Base-by-base conservation (phyloP, 768 basidiomycete species). In the Leccinum olivaceopallidum region DNA sequence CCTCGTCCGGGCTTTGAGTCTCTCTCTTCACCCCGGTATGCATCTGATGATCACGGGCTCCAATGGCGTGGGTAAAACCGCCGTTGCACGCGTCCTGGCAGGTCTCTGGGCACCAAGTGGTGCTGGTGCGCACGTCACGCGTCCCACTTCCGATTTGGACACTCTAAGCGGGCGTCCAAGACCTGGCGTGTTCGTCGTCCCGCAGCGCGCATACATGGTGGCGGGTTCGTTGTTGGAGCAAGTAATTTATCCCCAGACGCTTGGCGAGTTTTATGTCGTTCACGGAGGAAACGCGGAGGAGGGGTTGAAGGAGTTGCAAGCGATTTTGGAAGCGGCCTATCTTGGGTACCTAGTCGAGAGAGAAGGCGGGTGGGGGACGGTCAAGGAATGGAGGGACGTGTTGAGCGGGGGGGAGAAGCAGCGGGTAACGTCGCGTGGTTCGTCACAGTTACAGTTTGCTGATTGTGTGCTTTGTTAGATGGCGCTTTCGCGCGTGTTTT, bases 321-420 rank as follows among this genome's bases (percentile, higher is more conserved):
- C 79, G 57, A 94, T 97, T 32, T 75, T 98, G 61, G 83, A 89
- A 67, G 85, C 85, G 62, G 95, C 89, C 12, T 92, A 92, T 74
- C 73, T 98, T 63, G 89, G 81, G 18, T 98, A 98, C 71, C 72
- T 98, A 24, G 90, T 93, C 3, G 82, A 83, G 50, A 77, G 96
- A 28, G 96, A 97, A 72, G 95, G 96, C 0, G 95, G 95, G 0
- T 92, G 93, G 86, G 80, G 79, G 61, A 89, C 93, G 28, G 77
- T 89, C 69, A 98, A 97, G 75, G 95, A 98, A 73, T 98, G 95
- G 95, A 84, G 94, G 63, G 94, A 97, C 75, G 39, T 39, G 50
- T 77, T 96, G 68, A 95, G 93, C 66, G 96, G 96, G 0, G 96
- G 96, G 0, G 96, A 98, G 83, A 98, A 97, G 76, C 96, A 98